phyloP scores from a whole-genome alignment of 495 filamentous ascomycete species.

The Rhizodiscina lignyota region DNA sequence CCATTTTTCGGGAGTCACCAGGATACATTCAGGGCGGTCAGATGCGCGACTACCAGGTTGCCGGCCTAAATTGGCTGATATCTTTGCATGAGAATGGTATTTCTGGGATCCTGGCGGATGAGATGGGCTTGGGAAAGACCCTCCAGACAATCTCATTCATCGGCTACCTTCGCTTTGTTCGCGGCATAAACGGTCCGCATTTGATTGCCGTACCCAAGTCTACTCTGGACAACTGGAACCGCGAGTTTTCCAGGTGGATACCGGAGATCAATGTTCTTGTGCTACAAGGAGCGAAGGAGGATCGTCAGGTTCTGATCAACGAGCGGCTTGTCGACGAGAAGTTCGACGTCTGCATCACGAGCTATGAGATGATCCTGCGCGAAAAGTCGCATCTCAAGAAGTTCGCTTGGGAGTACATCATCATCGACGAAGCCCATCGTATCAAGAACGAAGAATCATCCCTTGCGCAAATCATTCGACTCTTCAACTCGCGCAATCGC shows the following conservation, averaged over 20 bases:
- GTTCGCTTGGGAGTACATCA: slow-evolving; percentile 99
- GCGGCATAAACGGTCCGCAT: slow-evolving; percentile 82
- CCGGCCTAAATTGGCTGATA: slow-evolving; percentile 94
- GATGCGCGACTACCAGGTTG: slow-evolving; percentile 94
- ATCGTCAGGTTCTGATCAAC: slow-evolving; percentile 74
- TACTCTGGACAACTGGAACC: slow-evolving; percentile 95
- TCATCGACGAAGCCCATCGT: slow-evolving; percentile 96
- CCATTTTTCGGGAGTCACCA: slow-evolving; percentile 84
- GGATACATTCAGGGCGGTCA: slow-evolving; percentile 65
- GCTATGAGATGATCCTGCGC: slow-evolving; percentile 89
- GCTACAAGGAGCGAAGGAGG: slow-evolving; percentile 88
- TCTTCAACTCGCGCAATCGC: slow-evolving; percentile 93
- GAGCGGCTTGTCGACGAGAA: slow-evolving; percentile 81
- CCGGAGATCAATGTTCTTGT: slow-evolving; percentile 91
- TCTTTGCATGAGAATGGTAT: slow-evolving; percentile 98
- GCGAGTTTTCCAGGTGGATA: slow-evolving; percentile 87
- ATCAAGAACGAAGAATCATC: slow-evolving; percentile 99
- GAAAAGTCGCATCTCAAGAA: slow-evolving; percentile 94
- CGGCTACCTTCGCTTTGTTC: slow-evolving; percentile 82
- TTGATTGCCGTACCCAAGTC: slow-evolving; percentile 91
- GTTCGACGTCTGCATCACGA: slow-evolving; percentile 89
- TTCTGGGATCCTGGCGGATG: slow-evolving; percentile 90
- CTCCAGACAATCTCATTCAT: slow-evolving; percentile 83
- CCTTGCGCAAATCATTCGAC: slow-evolving; percentile 85
- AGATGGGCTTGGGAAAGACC: slow-evolving; percentile 95